Evolutionary conservation across 1,139 yeast genomes (phyloP).

Genomic region (Saccharomyces hybrid): DNA sequence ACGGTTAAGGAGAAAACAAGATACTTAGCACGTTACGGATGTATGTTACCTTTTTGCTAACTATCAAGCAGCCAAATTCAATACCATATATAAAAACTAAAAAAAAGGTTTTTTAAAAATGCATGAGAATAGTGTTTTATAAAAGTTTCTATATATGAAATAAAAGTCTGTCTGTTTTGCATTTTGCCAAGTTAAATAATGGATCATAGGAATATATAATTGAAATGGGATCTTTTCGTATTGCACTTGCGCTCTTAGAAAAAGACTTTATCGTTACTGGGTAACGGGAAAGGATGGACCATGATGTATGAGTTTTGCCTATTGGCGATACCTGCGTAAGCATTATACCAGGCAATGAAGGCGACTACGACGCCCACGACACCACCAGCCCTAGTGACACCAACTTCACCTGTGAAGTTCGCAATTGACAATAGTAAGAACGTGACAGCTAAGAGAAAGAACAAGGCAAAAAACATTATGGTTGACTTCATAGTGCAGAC

Average conservation of each 20-base stretch:
- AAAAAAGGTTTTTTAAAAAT: too few species aligned
- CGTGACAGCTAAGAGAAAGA: constrained; percentile 52
- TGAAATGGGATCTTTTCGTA: not conserved
- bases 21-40: too few species aligned
- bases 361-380: constrained; percentile 60
- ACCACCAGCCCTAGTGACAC: constrained; percentile 53
- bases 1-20: too few species aligned
- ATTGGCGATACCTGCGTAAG: constrained; percentile 67
- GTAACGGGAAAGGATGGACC: constrained; percentile 48
- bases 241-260: not conserved
- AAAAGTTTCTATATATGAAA: not conserved
- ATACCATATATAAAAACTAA: too few species aligned
- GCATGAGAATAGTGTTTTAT: not conserved
- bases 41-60: too few species aligned
- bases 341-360: constrained; percentile 67
- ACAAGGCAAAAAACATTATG: constrained; percentile 54
- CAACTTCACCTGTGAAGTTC: constrained; percentile 39
- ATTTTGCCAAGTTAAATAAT: constrained; percentile 2
- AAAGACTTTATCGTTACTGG: constrained; percentile 23
- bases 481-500: constrained; percentile 62
- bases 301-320: constrained; percentile 54
- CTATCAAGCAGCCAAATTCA: too few species aligned
- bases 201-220: not conserved
- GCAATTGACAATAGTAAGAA: constrained; percentile 61
- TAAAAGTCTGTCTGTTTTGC: not conserved